Evolutionary conservation across 2,329 filamentous ascomycete genomes (phyloP), one percentile per base, ranked within the genome.

Genomic region (Cyanodermella asteris): DNA sequence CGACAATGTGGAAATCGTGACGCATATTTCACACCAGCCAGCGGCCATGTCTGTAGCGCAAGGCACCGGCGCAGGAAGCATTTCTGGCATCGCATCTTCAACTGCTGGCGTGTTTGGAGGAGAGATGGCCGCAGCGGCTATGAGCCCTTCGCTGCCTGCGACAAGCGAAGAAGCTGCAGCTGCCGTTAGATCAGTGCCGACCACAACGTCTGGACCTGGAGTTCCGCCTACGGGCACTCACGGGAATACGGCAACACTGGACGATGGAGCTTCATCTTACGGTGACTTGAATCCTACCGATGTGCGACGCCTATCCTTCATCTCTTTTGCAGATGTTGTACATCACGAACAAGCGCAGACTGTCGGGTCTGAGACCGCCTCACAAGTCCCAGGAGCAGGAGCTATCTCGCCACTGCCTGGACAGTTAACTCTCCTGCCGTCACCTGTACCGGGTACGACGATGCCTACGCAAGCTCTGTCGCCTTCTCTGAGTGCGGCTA

Each of bases 291-390:
- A 91, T 40, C 64, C 61, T 19, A 61, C 66, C 23, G 82, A 91
- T 39, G 65, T 90, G 11, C 71, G 78, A 22, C 69, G 84, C 13
- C 53, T 94, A 33, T 87, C 76, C 45, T 94, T 94, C 52, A 91
- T 94, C 43, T 91, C 81, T 6, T 94, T 94, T 48, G 82, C 84
- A 32, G 84, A 94, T 40, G 80, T 94, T 7, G 80, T 94, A 20
- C 80, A 91, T 44, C 66, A 65, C 16, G 63, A 69, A 30, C 53
- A 61, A 32, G 53, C 56, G 17, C 53, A 56, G 45, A 19, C 46
- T 44, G 13, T 46, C 47, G 24, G 31, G 34, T 26, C 44, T 50
- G 18, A 63, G 36, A 59, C 72, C 34, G 75, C 84, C 31, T 72
- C 26, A 14, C n/a, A n/a, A n/a, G n/a, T n/a, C n/a, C 20, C 70